These are phyloP conservation scores for Backusella mclennaniae DNA, from an alignment of 192 early-diverging fungal genomes.

Conservation along the genomic window DNA sequence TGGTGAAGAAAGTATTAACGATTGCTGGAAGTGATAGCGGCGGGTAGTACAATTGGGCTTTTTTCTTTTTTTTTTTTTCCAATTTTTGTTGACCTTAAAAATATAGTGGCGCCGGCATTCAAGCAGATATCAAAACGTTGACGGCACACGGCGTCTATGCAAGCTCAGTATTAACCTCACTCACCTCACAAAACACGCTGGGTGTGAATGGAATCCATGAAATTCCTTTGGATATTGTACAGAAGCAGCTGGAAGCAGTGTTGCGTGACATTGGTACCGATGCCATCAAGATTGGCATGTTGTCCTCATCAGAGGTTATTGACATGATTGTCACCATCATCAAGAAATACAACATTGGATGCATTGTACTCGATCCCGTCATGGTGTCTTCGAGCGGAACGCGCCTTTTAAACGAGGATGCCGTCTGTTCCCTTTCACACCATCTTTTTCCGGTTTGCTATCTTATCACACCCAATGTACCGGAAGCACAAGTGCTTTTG, in stretches of 20 bases:
- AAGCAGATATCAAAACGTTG: conserved; percentile 90
- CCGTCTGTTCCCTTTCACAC: conserved; percentile 50
- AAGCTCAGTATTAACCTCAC: conserved; percentile 70
- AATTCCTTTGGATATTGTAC: conserved; percentile 61
- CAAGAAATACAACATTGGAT: conserved; percentile 26
- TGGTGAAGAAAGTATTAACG: conserved; percentile 42
- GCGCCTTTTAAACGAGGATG: conserved; percentile 57
- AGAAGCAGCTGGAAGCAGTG: conserved; percentile 67
- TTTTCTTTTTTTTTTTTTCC: neutral
- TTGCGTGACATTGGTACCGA: conserved; percentile 75
- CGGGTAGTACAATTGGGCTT: conserved; percentile 32
- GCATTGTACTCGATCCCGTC: conserved; percentile 80
- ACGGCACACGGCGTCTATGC: conserved; percentile 70
- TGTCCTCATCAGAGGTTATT: conserved; percentile 65
- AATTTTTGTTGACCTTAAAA: neutral
- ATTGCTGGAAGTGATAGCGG: conserved; percentile 70
- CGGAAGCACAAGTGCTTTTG: conserved; percentile 74
- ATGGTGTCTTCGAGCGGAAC: conserved; percentile 81
- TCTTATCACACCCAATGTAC: conserved; percentile 81
- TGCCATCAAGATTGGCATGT: conserved; percentile 83
- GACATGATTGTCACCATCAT: conserved; percentile 43
- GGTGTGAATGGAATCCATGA: conserved; percentile 67
- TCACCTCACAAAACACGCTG: conserved; percentile 86
- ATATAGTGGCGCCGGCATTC: conserved; percentile 68
- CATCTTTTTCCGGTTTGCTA: conserved; percentile 66